Evolutionary conservation across 108 stramenopile species (phyloP).

Genomic region (Cyclostephanos invisitatus): DNA sequence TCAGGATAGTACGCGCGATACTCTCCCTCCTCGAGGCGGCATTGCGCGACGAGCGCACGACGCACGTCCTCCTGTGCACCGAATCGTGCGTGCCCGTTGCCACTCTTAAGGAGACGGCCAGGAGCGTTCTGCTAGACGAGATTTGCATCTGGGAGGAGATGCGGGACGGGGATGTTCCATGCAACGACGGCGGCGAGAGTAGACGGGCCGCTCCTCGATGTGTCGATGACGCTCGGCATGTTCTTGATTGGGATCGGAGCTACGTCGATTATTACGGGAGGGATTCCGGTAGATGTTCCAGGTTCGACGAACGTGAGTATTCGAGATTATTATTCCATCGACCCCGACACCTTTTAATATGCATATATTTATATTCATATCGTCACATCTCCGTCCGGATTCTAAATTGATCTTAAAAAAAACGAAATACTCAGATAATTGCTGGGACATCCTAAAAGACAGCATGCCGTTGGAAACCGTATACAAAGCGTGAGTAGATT

Average conservation of each 20-base stretch:
- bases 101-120: conserved; percentile 37
- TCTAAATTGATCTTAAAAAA: not conserved
- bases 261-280: conserved; percentile 46
- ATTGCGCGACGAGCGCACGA: conserved; percentile 29
- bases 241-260: conserved; percentile 39
- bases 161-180: not conserved
- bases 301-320: conserved; percentile 59
- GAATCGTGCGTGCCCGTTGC: conserved; percentile 55
- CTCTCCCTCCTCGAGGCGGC: conserved; percentile 47
- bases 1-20: conserved; percentile 53
- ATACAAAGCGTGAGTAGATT: conserved; percentile 45
- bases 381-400: not conserved
- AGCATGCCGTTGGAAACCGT: conserved; percentile 43
- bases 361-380: not conserved
- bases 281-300: conserved; percentile 41
- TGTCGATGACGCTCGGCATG: not conserved
- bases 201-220: not conserved
- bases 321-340: not conserved
- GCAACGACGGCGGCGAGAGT: not conserved
- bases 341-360: not conserved
- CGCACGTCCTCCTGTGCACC: conserved; percentile 55
- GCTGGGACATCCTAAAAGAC: conserved; percentile 43
- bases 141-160: conserved; percentile 32
- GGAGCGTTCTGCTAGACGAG: conserved; percentile 33
- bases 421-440: conserved; percentile 26